These are phyloP conservation scores for Gautieria morchelliformis DNA, from an alignment of 768 basidiomycete genomes.

Conservation along the genomic window DNA sequence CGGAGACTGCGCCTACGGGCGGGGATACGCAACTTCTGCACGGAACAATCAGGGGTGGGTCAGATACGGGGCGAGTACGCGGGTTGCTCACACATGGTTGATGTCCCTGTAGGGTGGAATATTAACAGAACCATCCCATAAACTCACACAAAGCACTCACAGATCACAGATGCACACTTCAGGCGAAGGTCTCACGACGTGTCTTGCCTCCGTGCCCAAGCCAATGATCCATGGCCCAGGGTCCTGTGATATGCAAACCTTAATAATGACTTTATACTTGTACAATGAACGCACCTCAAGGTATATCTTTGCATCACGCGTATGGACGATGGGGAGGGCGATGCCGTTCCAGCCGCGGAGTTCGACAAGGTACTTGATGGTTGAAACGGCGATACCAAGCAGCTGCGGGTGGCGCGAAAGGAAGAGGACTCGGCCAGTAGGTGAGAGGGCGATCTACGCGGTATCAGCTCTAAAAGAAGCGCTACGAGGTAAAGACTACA, in stretches of 20 bases:
- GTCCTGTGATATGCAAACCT: conserved; percentile 30
- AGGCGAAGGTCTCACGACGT: conserved; percentile 60
- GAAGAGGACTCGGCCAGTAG: conserved; percentile 80
- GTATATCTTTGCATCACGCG: conserved; percentile 85
- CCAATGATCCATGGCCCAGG: conserved; percentile 97
- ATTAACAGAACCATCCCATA: conserved; percentile 1
- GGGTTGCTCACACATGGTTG: conserved; percentile 56
- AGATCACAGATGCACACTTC: conserved; percentile 87
- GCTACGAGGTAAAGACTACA: background rate
- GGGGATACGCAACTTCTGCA: conserved; percentile 69
- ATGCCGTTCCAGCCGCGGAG: conserved; percentile 90
- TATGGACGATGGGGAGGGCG: conserved; percentile 71
- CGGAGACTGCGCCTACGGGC: conserved; percentile 62
- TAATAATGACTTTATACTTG: background rate
- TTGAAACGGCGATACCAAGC: conserved; percentile 87
- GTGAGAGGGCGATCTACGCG: conserved; percentile 69
- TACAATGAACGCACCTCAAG: conserved; percentile 40
- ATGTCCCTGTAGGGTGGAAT: conserved; percentile 47
- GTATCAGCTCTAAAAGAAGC: background rate
- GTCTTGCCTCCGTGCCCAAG: conserved; percentile 74
- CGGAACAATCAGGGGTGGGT: conserved; percentile 10
- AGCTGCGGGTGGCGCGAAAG: conserved; percentile 85
- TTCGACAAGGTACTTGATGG: conserved; percentile 86
- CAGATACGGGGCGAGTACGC: conserved; percentile 7
- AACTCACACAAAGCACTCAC: conserved; percentile 34